A percentile compares a stretch with the other conserved stretches of the same genome.
phyloP scores from a whole-genome alignment of 257 asterid species.

The Nicotiana undulata region DNA sequence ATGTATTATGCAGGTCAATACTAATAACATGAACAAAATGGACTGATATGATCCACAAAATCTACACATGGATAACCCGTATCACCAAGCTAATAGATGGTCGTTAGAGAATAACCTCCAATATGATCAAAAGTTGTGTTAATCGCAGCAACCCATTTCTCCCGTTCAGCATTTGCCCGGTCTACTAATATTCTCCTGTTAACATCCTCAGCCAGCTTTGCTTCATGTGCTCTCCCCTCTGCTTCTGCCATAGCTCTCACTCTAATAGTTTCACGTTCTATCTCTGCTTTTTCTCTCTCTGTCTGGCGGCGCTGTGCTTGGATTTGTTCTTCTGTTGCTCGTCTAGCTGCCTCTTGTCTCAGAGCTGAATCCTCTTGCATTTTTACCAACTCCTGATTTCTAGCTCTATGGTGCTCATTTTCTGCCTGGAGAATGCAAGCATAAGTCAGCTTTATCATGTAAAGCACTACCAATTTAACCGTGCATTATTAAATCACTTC shows the following conservation, averaged over 20 bases:
- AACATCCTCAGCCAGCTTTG: conserved; percentile 89
- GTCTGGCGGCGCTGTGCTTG: conserved; percentile 92
- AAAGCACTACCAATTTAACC: background rate
- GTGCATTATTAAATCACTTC: conserved; percentile 3
- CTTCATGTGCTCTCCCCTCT: conserved; percentile 93
- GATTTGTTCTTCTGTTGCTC: conserved; percentile 95
- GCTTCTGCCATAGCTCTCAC: conserved; percentile 81
- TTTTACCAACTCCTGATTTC: conserved; percentile 89
- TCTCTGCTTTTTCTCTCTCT: conserved; percentile 75
- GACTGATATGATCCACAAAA: background rate
- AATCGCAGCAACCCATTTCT: conserved; percentile 90
- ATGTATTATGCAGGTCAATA: background rate
- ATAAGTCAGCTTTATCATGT: background rate
- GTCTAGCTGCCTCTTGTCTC: conserved; percentile 89
- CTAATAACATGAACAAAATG: background rate
- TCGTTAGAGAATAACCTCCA: conserved; percentile 54
- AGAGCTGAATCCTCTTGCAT: conserved; percentile 93
- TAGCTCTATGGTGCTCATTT: conserved; percentile 74
- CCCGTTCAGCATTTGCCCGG: conserved; percentile 91
- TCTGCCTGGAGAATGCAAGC: conserved; percentile 53
- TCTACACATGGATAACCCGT: background rate
- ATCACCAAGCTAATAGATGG: background rate
- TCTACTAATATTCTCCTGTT: conserved; percentile 67
- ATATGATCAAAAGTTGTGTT: conserved; percentile 88
- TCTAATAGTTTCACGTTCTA: conserved; percentile 83